Evolutionary conservation across 1,284 basidiomycete species (phyloP).

Genomic region (Ganoderma resinaceum): DNA sequence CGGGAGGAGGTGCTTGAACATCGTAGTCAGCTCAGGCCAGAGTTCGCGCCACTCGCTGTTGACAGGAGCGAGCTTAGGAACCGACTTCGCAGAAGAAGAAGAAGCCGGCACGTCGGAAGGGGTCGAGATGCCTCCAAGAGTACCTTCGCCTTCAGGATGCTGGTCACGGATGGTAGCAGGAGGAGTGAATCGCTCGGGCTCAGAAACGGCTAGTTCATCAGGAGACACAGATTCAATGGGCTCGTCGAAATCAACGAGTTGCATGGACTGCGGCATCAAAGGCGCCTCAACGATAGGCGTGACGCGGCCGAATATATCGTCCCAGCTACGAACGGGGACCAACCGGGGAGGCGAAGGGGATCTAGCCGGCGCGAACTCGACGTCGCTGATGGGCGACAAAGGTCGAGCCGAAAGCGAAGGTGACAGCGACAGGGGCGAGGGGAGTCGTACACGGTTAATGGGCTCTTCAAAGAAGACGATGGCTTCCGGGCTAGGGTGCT

Average conservation of each 20-base stretch:
- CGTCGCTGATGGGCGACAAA: constrained; percentile 3
- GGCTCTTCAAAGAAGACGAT: not conserved
- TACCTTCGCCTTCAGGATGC: constrained; percentile 10
- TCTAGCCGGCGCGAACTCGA: not conserved
- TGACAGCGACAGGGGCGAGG: not conserved
- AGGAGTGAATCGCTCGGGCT: not conserved
- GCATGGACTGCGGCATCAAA: not conserved
- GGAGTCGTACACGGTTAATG: not conserved
- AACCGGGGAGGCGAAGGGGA: not conserved
- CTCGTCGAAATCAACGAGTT: constrained; percentile 27
- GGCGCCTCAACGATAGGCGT: not conserved
- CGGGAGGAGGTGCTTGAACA: constrained; percentile 40
- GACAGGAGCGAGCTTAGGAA: constrained; percentile 37
- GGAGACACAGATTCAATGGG: not conserved
- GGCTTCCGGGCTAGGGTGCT: constrained; percentile 42
- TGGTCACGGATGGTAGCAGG: not conserved
- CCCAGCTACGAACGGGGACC: not conserved
- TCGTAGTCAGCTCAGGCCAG: constrained; percentile 41
- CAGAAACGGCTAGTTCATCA: not conserved
- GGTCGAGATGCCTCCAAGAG: constrained; percentile 26
- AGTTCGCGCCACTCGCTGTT: constrained; percentile 39
- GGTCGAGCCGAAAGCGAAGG: not conserved
- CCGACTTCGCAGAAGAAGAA: constrained; percentile 25
- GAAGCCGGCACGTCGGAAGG: constrained; percentile 32
- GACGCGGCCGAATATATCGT: not conserved